These are phyloP conservation scores for Ophiocordyceps sinensis DNA, from an alignment of 2,329 filamentous ascomycete species.

Conservation along the genomic window DNA sequence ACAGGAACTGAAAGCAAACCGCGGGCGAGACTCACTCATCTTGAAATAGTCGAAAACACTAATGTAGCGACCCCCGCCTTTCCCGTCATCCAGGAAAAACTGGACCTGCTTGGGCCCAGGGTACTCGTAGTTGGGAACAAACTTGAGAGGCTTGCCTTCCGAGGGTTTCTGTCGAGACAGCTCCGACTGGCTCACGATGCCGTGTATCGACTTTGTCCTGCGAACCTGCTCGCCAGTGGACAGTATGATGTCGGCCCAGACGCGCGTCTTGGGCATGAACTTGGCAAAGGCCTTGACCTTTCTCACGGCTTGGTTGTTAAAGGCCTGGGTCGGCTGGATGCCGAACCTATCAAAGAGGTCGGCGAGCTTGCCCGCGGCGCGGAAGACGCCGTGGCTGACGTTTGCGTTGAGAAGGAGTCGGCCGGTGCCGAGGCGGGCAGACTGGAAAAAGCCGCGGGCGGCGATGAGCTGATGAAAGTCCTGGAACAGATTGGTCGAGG, in stretches of 20 bases:
- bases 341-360: slow-evolving; percentile 17
- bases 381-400: slow-evolving; percentile 39
- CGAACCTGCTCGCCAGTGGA: slow-evolving; percentile 16
- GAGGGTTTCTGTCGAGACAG: slow-evolving; percentile 4
- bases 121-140: slow-evolving; percentile 12
- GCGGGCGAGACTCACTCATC: slow-evolving; percentile 19
- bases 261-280: slow-evolving; percentile 23
- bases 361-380: slow-evolving; percentile 19
- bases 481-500: slow-evolving; percentile 12
- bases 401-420: slow-evolving; percentile 40
- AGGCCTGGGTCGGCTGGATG: slow-evolving; percentile 4
- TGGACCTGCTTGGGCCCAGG: slow-evolving; percentile 17
- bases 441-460: slow-evolving; percentile 41
- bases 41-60: slow-evolving; percentile 30
- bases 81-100: slow-evolving; percentile 15
- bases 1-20: neutral
- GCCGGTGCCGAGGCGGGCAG: slow-evolving; percentile 36
- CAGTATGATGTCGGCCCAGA: slow-evolving; percentile 16
- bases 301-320: slow-evolving; percentile 1
- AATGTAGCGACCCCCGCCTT: slow-evolving; percentile 12
- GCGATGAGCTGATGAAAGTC: slow-evolving; percentile 21
- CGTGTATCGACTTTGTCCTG: slow-evolving; percentile 14
- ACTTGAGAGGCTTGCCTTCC: slow-evolving; percentile 8
- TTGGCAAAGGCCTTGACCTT: slow-evolving; percentile 17
- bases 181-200: slow-evolving; percentile 12